Evolutionary conservation across 768 basidiomycete species (phyloP).

Genomic region (Lentinula detonsa): DNA sequence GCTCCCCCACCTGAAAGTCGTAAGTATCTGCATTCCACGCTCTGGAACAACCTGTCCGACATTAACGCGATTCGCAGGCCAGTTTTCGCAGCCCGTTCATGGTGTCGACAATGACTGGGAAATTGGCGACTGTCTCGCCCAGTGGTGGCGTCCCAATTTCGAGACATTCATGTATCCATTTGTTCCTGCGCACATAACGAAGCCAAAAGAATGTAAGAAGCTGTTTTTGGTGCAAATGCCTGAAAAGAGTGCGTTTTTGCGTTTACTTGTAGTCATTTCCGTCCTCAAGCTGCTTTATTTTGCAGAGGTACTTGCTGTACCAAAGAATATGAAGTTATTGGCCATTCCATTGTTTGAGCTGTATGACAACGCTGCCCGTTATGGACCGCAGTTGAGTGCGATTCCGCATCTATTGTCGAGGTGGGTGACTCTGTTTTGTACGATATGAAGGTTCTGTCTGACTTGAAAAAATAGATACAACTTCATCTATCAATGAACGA

Average conservation of each 20-base stretch:
- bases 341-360: conserved; percentile 96
- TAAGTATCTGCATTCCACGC: not conserved
- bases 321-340: conserved; percentile 97
- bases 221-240: conserved; percentile 95
- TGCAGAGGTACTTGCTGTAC: conserved; percentile 91
- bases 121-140: conserved; percentile 92
- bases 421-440: conserved; percentile 22
- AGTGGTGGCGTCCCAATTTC: conserved; percentile 98
- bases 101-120: conserved; percentile 91
- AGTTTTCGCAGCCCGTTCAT: conserved; percentile 64
- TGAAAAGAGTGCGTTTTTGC: conserved; percentile 65
- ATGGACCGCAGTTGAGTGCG: conserved; percentile 91
- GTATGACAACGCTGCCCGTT: conserved; percentile 93
- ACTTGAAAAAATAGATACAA: conserved; percentile 46
- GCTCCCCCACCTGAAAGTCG: conserved; percentile 64
- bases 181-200: conserved; percentile 91
- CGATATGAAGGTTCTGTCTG: conserved; percentile 11
- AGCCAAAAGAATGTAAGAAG: conserved; percentile 98
- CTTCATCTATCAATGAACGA: conserved; percentile 65
- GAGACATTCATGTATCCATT: conserved; percentile 99
- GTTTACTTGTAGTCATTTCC: not conserved
- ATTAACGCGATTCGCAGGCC: conserved; percentile 20
- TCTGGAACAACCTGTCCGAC: not conserved
- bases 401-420: conserved; percentile 89
- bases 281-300: not conserved